A percentile compares a stretch with the other conserved stretches of the same genome.
Conservation (phyloP, 768 basidiomycete species). For the Sporobolomyces phaffii region DNA sequence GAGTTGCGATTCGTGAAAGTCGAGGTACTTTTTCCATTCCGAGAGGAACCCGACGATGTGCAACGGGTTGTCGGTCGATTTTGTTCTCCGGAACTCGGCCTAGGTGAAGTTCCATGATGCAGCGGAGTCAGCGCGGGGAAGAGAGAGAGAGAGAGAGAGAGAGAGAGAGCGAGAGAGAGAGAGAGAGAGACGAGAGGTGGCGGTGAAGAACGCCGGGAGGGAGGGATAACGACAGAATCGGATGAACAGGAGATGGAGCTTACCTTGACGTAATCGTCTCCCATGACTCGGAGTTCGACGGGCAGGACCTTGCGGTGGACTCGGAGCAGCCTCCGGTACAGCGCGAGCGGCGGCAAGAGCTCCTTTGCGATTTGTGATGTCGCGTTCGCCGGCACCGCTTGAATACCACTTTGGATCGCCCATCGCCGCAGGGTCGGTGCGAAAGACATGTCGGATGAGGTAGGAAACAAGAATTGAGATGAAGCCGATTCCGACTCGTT, state of each 20-base stretch:
- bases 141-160: conserved; percentile 40
- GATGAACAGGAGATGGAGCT: background rate
- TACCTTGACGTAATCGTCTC: conserved; percentile 73
- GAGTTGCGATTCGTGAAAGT: conserved; percentile 44
- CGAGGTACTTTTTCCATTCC: conserved; percentile 91
- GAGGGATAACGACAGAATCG: no score
- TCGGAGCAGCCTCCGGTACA: conserved; percentile 74
- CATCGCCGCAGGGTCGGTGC: background rate
- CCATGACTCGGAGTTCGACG: conserved; percentile 71
- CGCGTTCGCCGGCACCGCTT: background rate
- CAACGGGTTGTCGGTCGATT: conserved; percentile 69
- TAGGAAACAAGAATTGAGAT: no score
- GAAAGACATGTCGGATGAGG: conserved; percentile 25
- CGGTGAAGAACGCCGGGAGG: background rate
- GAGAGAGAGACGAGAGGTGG: background rate
- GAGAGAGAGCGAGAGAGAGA: background rate
- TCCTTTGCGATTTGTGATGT: conserved; percentile 13
- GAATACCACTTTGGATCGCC: conserved; percentile 2
- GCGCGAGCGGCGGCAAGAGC: conserved; percentile 41
- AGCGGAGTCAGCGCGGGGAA: conserved; percentile 19
- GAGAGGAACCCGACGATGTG: conserved; percentile 91
- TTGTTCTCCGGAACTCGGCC: conserved; percentile 77
- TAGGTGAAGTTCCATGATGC: conserved; percentile 43
- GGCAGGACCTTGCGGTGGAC: conserved; percentile 64
- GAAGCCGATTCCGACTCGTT: no score